Evolutionary conservation across 106 monocot genomes (phyloP), one percentile per base, ranked within the genome.

Genomic region (Phalaenopsis equestris): DNA sequence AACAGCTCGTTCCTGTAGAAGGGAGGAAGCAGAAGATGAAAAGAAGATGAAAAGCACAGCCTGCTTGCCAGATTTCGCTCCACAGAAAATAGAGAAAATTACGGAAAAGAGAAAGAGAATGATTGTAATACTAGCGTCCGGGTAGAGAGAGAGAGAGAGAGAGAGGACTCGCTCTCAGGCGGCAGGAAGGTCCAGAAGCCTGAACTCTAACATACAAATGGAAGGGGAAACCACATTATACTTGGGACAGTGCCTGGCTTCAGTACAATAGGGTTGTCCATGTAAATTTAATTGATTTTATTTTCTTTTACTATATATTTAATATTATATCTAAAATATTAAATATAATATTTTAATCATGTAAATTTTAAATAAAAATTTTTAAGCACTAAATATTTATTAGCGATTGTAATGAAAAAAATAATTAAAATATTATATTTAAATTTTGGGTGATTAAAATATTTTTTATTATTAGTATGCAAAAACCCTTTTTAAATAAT

Each of bases 161-260:
- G 0, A 30, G 30, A 30, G 30, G 30, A 30, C 30, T 30, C 30
- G 6, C 43, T 52, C 52, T 1, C 12, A 70, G 74, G n/a, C 6
- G 73, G 39, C 43, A 42, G 74, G 43, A 74, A 45, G 43, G 74
- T 74, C 74, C 18, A 1, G 45, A 74, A 74, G 74, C 74, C 41
- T n/a, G 74, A 19, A 16, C n/a, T 30, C 43, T 74, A 42, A 43
- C 42, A 39, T 70, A 39, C 70, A 15, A 36, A 14, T 39, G 38
- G 24, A 73, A 73, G 73, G 41, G 42, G 42, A 48, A 42, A 73
- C 18, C 39, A 18, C 42, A 73, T 73, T 41, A 18, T 42, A 43
- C 6, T 42, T 8, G 1, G 18, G 43, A 45, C 38, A 14, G 70
- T 21, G 64, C 21, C 21, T 14, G 11, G 21, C 64, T 6, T 24